Conservation (phyloP, 192 early-diverging fungal genomes). For the Pilaira anomala region DNA sequence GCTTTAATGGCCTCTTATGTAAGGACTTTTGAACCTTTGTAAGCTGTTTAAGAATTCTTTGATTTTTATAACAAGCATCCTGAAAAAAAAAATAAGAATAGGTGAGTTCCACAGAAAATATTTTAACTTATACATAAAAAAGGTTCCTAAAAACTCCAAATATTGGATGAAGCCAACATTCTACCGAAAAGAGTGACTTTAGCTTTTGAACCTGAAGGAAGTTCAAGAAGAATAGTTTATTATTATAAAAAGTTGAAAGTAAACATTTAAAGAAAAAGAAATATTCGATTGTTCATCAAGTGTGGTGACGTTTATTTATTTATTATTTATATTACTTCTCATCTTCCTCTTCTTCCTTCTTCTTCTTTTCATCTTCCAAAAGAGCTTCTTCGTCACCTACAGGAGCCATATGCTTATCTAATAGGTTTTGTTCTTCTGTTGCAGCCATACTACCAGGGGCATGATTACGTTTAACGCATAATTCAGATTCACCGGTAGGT, state of each 20-base stretch:
- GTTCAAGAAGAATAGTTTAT: conserved; percentile 18
- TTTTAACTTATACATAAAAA: conserved; percentile 65
- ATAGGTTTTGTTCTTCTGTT: conserved; percentile 9
- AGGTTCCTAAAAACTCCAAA: neutral
- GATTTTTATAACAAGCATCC: too few species aligned
- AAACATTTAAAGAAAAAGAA: neutral
- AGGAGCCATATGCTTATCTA: conserved; percentile 18
- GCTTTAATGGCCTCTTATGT: too few species aligned
- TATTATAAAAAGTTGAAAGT: too few species aligned
- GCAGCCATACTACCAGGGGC: neutral
- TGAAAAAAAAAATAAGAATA: too few species aligned
- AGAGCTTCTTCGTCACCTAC: conserved; percentile 31
- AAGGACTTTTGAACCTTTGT: too few species aligned
- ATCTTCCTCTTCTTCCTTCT: conserved; percentile 15
- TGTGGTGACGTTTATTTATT: neutral
- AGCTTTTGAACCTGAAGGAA: conserved; percentile 25
- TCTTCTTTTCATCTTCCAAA: conserved; percentile 19
- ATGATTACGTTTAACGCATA: conserved; percentile 32
- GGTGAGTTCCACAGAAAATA: conserved; percentile 82
- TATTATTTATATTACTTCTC: neutral
- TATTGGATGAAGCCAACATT: neutral
- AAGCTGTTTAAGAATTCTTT: too few species aligned
- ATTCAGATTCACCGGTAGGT: conserved; percentile 19
- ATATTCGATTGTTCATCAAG: neutral
- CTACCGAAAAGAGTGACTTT: conserved; percentile 27